Evolutionary conservation across 345 rosid genomes (phyloP).

Genomic region (Raphanus sativus): DNA sequence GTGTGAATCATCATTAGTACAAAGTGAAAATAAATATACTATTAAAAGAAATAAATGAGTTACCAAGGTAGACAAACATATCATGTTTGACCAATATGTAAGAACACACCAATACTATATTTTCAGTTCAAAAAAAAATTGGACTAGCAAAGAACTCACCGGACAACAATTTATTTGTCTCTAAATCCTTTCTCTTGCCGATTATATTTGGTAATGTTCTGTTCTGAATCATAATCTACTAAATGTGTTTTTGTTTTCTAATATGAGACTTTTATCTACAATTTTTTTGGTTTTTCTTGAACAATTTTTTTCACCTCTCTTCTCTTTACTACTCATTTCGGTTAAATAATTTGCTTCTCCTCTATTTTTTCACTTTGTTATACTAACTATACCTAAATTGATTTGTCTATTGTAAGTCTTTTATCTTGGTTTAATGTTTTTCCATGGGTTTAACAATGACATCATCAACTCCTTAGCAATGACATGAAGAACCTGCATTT

Average conservation of each 20-base stretch:
- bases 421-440: background rate
- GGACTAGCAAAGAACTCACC: background rate
- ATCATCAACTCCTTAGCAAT: background rate
- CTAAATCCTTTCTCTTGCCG: background rate
- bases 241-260: background rate
- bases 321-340: background rate
- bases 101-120: background rate
- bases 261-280: too few relatives aligned
- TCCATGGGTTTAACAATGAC: background rate
- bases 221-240: background rate
- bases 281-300: too few relatives aligned
- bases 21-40: background rate
- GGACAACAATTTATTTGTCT: background rate
- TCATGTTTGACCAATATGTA: background rate
- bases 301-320: background rate
- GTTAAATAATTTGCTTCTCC: too few relatives aligned
- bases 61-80: background rate
- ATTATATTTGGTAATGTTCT: background rate
- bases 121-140: background rate
- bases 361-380: background rate
- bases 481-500: background rate
- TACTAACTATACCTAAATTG: background rate
- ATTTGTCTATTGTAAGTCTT: background rate
- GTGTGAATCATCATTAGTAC: background rate
- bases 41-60: background rate